phyloP scores from a whole-genome alignment of 1,284 basidiomycete species.

The Tilletia caries region DNA sequence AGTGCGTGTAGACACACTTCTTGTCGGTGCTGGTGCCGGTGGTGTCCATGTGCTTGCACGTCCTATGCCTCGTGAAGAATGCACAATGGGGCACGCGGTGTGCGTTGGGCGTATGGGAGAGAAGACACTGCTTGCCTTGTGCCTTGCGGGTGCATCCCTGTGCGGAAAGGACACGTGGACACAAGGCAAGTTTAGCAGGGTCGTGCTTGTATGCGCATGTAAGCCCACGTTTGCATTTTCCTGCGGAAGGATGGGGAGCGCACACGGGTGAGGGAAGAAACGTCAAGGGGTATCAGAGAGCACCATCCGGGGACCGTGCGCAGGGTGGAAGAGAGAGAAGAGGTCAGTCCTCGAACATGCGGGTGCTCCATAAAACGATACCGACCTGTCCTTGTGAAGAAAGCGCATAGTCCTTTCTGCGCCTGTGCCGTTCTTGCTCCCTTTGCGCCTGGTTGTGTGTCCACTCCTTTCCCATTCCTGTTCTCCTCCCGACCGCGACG shows the following conservation, averaged over 20 bases:
- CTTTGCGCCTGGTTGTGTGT: neutral
- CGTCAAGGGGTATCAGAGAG: neutral
- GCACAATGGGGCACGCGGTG: conserved; percentile 49
- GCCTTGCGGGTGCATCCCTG: conserved; percentile 35
- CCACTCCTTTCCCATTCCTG: neutral
- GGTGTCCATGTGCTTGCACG: conserved; percentile 35
- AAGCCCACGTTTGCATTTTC: conserved; percentile 45
- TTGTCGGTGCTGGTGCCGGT: conserved; percentile 17
- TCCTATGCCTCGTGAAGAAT: conserved; percentile 34
- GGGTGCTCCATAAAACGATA: neutral
- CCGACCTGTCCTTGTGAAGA: conserved; percentile 41
- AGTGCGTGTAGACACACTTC: conserved; percentile 42
- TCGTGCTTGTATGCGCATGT: conserved; percentile 49
- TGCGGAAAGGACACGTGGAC: conserved; percentile 42
- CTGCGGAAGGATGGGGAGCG: conserved; percentile 13
- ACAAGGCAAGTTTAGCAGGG: conserved; percentile 40
- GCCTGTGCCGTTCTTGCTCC: neutral
- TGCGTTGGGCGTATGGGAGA: conserved; percentile 36
- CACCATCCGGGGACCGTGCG: too few species aligned
- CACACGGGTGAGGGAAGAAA: neutral
- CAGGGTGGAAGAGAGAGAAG: too few species aligned
- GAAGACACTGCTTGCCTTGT: conserved; percentile 36
- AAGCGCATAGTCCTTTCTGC: conserved; percentile 34
- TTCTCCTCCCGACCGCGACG: neutral
- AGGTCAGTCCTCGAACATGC: too few species aligned